Percentiles rank a stretch among this genome's conserved stretches.
phyloP scores from a whole-genome alignment of 2,329 filamentous ascomycete species.

The Cladobotryum protrusum region DNA sequence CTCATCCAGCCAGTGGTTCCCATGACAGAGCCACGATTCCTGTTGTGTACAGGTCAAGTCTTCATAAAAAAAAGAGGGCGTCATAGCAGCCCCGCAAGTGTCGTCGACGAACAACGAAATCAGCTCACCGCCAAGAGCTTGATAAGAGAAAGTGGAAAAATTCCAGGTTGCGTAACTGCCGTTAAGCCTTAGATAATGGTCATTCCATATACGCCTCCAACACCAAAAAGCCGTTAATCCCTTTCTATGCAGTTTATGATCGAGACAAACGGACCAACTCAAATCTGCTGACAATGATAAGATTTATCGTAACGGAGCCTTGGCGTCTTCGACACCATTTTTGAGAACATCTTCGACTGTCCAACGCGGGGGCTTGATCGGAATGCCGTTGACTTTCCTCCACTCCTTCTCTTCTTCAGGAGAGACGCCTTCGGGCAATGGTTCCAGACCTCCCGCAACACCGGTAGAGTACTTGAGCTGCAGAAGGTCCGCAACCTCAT shows the following conservation, averaged over 20 bases:
- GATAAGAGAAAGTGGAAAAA: constrained; percentile 14
- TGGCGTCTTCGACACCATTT: constrained; percentile 68
- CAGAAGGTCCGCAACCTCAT: constrained; percentile 84
- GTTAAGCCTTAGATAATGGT: constrained; percentile 5
- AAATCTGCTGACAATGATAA: neutral
- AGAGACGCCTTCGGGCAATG: constrained; percentile 64
- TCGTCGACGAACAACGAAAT: neutral
- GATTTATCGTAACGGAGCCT: constrained; percentile 59
- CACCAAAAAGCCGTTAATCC: constrained; percentile 12
- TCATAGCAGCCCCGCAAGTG: too few species aligned
- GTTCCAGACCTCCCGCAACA: constrained; percentile 78
- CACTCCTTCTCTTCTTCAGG: constrained; percentile 67
- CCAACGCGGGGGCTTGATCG: constrained; percentile 76
- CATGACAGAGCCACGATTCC: neutral
- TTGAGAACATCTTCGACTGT: constrained; percentile 74
- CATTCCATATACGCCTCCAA: constrained; percentile 17
- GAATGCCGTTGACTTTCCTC: constrained; percentile 55
- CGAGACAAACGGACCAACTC: neutral
- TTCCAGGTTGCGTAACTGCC: constrained; percentile 11
- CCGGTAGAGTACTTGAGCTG: constrained; percentile 98
- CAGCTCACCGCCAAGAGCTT: neutral
- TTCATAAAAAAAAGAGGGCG: too few species aligned
- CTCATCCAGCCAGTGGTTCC: neutral
- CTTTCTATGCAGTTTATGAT: constrained; percentile 8
- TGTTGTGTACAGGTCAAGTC: too few species aligned